Conservation (phyloP, 2,329 filamentous ascomycete species). For the Didymella glomerata region DNA sequence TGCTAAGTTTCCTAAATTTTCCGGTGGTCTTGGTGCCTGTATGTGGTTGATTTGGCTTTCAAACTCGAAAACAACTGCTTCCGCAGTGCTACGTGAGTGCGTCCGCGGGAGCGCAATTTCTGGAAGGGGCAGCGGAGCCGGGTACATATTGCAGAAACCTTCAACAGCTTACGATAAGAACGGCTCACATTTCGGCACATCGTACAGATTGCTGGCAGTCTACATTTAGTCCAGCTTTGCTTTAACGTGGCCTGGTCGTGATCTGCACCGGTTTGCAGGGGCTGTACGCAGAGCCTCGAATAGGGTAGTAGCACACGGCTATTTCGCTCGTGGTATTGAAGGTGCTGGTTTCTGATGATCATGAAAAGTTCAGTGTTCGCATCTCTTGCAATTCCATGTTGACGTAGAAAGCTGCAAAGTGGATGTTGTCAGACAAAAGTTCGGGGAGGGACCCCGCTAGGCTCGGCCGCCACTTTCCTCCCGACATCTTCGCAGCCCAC, state of each 20-base stretch:
- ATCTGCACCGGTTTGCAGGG: slow-evolving; percentile 4
- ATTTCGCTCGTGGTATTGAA: not conserved
- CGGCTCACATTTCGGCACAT: not conserved
- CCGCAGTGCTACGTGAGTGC: too few relatives aligned
- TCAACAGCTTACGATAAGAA: not conserved
- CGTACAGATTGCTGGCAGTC: not conserved
- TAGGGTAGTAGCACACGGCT: not conserved
- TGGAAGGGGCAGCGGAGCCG: not conserved
- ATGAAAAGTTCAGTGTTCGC: not conserved
- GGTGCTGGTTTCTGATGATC: not conserved
- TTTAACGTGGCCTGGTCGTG: slow-evolving; percentile 1
- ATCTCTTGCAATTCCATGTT: not conserved
- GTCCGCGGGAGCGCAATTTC: not conserved
- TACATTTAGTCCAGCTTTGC: not conserved
- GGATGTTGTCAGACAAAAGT: not conserved
- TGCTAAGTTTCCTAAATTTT: not conserved
- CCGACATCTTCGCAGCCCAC: not conserved
- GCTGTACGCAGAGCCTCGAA: not conserved
- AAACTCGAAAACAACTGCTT: not conserved
- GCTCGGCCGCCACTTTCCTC: slow-evolving; percentile 7
- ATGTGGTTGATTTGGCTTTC: not conserved
- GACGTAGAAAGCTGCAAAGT: not conserved
- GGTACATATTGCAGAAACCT: not conserved
- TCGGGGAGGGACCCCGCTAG: slow-evolving; percentile 9
- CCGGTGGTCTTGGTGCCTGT: not conserved